Conservation (phyloP, 139 green algal genomes). For the Haematococcus lacustris region DNA sequence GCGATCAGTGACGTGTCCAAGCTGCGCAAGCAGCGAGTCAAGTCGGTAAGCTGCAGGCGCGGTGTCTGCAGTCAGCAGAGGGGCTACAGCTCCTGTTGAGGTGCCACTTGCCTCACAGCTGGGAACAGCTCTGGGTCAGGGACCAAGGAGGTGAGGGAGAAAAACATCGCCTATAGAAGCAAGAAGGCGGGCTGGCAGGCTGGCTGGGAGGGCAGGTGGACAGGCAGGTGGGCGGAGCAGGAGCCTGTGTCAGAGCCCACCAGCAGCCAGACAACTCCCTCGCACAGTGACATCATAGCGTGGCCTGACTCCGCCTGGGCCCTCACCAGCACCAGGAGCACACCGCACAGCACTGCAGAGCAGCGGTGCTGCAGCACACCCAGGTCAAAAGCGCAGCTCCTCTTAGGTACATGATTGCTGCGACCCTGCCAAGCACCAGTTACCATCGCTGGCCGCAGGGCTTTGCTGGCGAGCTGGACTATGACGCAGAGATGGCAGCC, state of each 20-base stretch:
- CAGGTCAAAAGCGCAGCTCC: too few species aligned
- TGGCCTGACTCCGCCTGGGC: background rate
- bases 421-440: background rate
- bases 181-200: too few species aligned
- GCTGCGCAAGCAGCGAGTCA: constrained; percentile 50
- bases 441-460: constrained; percentile 18
- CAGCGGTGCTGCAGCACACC: background rate
- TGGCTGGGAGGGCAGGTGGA: too few species aligned
- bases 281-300: background rate
- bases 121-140: background rate
- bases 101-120: too few species aligned
- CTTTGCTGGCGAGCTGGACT: constrained; percentile 67
- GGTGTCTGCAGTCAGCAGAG: too few species aligned
- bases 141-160: background rate
- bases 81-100: too few species aligned
- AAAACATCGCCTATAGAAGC: background rate
- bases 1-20: constrained; percentile 71
- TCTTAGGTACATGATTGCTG: background rate
- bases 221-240: too few species aligned
- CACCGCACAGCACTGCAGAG: background rate
- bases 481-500: constrained; percentile 54
- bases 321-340: background rate
- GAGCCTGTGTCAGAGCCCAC: too few species aligned
- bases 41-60: constrained; percentile 27
- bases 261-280: too few species aligned